Conservation (phyloP, 176 grass and related monocot genomes). For the Guadua angustifolia region DNA sequence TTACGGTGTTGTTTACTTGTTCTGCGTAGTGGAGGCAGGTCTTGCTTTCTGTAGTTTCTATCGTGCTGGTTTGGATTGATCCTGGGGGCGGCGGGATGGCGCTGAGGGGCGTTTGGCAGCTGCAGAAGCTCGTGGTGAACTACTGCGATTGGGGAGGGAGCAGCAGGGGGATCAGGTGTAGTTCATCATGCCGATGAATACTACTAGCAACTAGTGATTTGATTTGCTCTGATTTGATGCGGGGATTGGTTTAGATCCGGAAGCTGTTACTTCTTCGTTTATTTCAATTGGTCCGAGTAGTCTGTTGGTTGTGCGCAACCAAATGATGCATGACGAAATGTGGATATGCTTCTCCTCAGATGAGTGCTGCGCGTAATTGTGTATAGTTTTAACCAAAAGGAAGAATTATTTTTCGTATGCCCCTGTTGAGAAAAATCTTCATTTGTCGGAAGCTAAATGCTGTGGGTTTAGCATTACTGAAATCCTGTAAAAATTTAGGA, state of each 20-base stretch:
- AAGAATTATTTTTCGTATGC: not conserved
- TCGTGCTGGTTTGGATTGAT: not conserved
- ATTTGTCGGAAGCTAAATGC: not conserved
- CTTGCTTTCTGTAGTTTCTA: not conserved
- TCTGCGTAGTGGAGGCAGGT: not conserved
- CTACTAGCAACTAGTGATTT: not conserved
- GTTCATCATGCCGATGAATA: not conserved
- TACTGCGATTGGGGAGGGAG: slow-evolving; percentile 84
- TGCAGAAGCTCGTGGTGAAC: slow-evolving; percentile 84
- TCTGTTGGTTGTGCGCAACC: not conserved
- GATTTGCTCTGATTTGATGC: not conserved
- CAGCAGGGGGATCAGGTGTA: slow-evolving; percentile 83
- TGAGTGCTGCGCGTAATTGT: not conserved
- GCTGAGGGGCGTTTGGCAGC: slow-evolving; percentile 83
- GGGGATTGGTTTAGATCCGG: slow-evolving; percentile 9
- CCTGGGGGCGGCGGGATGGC: slow-evolving; percentile 52
- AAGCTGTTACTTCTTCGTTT: not conserved
- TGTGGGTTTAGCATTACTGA: not conserved
- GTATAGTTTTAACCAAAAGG: not conserved
- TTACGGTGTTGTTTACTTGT: not conserved
- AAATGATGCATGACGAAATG: not conserved
- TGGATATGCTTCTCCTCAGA: not conserved
- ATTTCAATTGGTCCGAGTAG: not conserved
- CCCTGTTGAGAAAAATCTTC: not conserved
- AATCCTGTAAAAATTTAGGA: not conserved